Base-by-base conservation (phyloP, 2,329 filamentous ascomycete genomes). In the Parasarocladium wereldwijsianum region DNA sequence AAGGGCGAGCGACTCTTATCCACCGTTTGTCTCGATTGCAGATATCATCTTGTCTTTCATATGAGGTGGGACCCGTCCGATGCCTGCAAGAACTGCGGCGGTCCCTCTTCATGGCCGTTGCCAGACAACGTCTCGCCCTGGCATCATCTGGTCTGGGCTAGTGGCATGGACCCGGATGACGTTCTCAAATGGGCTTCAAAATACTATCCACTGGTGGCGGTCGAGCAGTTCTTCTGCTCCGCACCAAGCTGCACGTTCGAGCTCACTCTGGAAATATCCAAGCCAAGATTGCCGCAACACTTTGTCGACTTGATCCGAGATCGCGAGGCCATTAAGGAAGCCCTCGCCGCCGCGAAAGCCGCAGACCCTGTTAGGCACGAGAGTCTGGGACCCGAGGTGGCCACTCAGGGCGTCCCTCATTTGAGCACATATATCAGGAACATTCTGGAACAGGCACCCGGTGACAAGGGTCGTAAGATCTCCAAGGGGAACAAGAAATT, bases 401-500 rank as follows among this genome's bases (percentile, higher is more conserved):
- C 44, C 3, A 43, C 47, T 3, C 51, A 54, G n/a, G 52, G 60
- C 1, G 50, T 62, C 3, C 31, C 42, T 6, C 66, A 64, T 8
- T 45, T 72, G 4, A 58, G 61, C 33, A 60, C 57, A 6, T 72
- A 71, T 29, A 45, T 70, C 4, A 58, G 55, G 18, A 65, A 72
- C 34, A 49, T 64, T 5, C 50, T 64, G 3, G 52, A 58, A 15
- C 45, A 46, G 1, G 44, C 47, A 3, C 46, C 47, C 1, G n/a
- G n/a, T n/a, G 49, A 51, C 20, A 50, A 52, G 7, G 44, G 44
- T 0, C 50, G 61, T 25, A 62, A 51, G 29, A 69, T 73, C 20
- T 65, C 66, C 3, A 64, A 63, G 31, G 51, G 66, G 2, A 73
- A 73, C 39, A 71, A 70, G 42, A 58, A 62, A 10, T 72, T 71